These are phyloP conservation scores for Sedum album DNA, from an alignment of 164 flowering plant species.

Conservation along the genomic window DNA sequence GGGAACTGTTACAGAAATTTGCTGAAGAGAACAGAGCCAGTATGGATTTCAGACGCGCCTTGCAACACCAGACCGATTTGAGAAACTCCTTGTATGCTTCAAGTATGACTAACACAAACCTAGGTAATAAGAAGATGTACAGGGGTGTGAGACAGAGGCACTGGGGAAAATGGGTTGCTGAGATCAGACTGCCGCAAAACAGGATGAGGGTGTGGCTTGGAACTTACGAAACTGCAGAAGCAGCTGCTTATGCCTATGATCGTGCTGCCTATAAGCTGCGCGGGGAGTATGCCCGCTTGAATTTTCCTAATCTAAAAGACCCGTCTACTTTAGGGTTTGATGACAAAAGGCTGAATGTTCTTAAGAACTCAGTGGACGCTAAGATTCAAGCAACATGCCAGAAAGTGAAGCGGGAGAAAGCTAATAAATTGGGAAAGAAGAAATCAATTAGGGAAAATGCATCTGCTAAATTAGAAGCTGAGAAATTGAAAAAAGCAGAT, in stretches of 20 bases:
- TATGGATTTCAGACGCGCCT: not conserved
- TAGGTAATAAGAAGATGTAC: slow-evolving; percentile 57
- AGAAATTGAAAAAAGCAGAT: not conserved
- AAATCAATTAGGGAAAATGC: not conserved
- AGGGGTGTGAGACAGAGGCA: slow-evolving; percentile 97
- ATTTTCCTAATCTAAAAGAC: slow-evolving; percentile 64
- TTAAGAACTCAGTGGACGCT: slow-evolving; percentile 57
- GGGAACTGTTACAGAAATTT: slow-evolving; percentile 58
- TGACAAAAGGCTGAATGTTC: slow-evolving; percentile 32
- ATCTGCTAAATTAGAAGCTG: not conserved
- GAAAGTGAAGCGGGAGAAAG: slow-evolving; percentile 18
- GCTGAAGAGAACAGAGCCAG: slow-evolving; percentile 22
- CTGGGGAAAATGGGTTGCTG: slow-evolving; percentile 34
- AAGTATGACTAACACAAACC: slow-evolving; percentile 10
- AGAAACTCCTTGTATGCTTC: slow-evolving; percentile 8
- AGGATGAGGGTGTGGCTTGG: slow-evolving; percentile 90
- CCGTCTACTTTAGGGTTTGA: slow-evolving; percentile 38
- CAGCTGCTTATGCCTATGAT: slow-evolving; percentile 91
- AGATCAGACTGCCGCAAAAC: slow-evolving; percentile 80
- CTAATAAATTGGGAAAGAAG: slow-evolving; percentile 18
- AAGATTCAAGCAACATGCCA: slow-evolving; percentile 66
- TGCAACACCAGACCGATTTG: slow-evolving; percentile 6
- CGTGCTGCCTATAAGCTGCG: slow-evolving; percentile 85
- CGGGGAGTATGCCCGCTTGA: slow-evolving; percentile 78
- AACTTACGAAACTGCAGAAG: slow-evolving; percentile 76